A percentile compares a stretch with the other conserved stretches of the same genome.
Conservation (phyloP, 805 yeast species). For the Priceomyces fermenticarens region DNA sequence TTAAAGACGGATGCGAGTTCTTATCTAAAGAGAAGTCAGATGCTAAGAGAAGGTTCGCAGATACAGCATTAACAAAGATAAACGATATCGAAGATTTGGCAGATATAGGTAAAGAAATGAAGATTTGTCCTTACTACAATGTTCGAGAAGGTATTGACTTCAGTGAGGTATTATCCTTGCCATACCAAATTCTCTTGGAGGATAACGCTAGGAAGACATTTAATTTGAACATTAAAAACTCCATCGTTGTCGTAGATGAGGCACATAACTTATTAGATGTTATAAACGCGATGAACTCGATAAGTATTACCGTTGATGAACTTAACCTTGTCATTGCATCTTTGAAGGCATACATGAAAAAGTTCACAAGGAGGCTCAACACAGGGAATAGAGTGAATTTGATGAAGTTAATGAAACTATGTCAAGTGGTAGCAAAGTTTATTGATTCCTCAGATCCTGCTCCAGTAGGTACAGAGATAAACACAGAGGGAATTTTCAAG, state of each 20-base stretch:
- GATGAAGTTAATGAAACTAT: constrained; percentile 56
- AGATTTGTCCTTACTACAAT: constrained; percentile 82
- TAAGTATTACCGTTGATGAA: constrained; percentile 50
- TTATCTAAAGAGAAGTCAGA: constrained; percentile 21
- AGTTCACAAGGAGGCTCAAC: constrained; percentile 63
- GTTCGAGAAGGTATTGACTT: constrained; percentile 51
- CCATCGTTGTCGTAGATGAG: constrained; percentile 82
- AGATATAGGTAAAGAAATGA: constrained; percentile 51
- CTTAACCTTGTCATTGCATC: constrained; percentile 45
- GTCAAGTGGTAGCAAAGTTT: constrained; percentile 50
- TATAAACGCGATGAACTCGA: constrained; percentile 65
- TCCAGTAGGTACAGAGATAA: constrained; percentile 54
- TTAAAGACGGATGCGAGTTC: constrained; percentile 22
- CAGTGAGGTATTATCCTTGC: constrained; percentile 78
- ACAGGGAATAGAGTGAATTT: constrained; percentile 70
- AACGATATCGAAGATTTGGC: constrained; percentile 81
- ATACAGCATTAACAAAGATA: constrained; percentile 52
- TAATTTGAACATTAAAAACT: constrained; percentile 54
- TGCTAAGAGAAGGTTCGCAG: constrained; percentile 44
- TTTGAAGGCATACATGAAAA: constrained; percentile 51
- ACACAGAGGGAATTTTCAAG: constrained; percentile 50
- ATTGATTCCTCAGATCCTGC: constrained; percentile 31
- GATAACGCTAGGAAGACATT: constrained; percentile 56
- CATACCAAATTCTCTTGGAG: constrained; percentile 76
- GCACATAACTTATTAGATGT: constrained; percentile 88